Percentiles rank a stretch among this genome's conserved stretches.
These are phyloP conservation scores for Geum urbanum DNA, from an alignment of 306 rosid genomes.

Conservation along the genomic window DNA sequence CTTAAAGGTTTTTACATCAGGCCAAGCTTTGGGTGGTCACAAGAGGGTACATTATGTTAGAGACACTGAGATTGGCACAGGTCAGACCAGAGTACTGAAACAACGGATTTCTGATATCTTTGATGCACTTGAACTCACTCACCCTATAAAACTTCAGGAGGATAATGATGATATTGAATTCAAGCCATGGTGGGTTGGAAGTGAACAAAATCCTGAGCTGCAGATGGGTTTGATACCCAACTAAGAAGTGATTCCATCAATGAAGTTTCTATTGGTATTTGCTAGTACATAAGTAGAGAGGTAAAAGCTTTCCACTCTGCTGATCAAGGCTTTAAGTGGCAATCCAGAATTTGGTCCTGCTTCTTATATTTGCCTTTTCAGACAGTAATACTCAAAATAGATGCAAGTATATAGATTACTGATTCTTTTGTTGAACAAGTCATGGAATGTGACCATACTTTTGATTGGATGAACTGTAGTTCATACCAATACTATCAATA, in stretches of 20 bases:
- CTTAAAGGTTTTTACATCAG: constrained; percentile 48
- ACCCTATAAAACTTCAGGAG: constrained; percentile 13
- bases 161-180: constrained; percentile 25
- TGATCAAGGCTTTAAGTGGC: constrained; percentile 16
- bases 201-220: constrained; percentile 30
- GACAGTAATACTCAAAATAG: neutral
- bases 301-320: constrained; percentile 12
- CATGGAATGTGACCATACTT: neutral
- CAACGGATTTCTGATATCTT: constrained; percentile 21
- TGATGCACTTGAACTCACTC: constrained; percentile 15
- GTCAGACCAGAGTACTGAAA: constrained; percentile 20
- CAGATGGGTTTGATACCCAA: constrained; percentile 26
- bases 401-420: neutral
- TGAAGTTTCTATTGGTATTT: neutral
- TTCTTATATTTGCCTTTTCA: neutral
- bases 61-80: constrained; percentile 16
- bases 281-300: constrained; percentile 11
- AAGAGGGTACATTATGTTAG: constrained; percentile 41
- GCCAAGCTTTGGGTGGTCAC: constrained; percentile 57
- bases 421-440: constrained; percentile 1
- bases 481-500: neutral
- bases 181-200: constrained; percentile 33
- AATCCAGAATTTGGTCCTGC: neutral
- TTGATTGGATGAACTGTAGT: neutral
- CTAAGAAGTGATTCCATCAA: constrained; percentile 19